Base-by-base conservation (phyloP, 1,139 yeast genomes). In the Blastobotrys elegans region DNA sequence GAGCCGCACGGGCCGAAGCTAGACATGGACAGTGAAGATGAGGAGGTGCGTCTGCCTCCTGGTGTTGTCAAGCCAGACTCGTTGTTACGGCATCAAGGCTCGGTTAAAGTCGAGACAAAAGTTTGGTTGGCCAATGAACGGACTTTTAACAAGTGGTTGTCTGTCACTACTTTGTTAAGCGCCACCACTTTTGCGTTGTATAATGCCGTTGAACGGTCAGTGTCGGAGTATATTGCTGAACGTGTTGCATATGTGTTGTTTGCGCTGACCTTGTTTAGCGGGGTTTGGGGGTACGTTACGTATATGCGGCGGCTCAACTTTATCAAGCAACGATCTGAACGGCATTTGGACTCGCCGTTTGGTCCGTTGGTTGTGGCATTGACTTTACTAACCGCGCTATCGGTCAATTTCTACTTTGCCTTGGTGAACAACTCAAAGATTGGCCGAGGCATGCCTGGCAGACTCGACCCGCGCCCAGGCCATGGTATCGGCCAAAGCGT, bases 91-190 rank as follows among this genome's bases (percentile, higher is more conserved):
- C 89, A 89, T 64, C 82, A 92, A 32, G 96, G 97, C 5, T 94
- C 96, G 2, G 78, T 89, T 50, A 89, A 85, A 66, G 89, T 92
- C 49, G 98, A 92, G 71, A 95, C 97, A 30, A 92, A 92, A 66
- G 98, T 92, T 33, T 92, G 98, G 97, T 74, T 92, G 53, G 98
- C 98, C 30, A 92, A 92, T 63, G 98, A 92, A 70, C 84, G 98
- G 68, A 92, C 98, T 2, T 90, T 90, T 69, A 84, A 87, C 72
- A 80, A 95, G 67, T 92, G 98, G 98, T 74, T 92, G 55, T 92
- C 85, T 60, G 92, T 90, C 8, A 85, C 95, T n/a, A 80, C 95
- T 0, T 71, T 92, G 61, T 73, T 92, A 55, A 80, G 95, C n/a
- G 82, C 92, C 0, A 71, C 92, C 60, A 88, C 97, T 0, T 89